Percentiles rank a stretch among this genome's conserved stretches.
These are phyloP conservation scores for Aquilaria sinensis DNA, from an alignment of 345 rosid genomes.

Conservation along the genomic window DNA sequence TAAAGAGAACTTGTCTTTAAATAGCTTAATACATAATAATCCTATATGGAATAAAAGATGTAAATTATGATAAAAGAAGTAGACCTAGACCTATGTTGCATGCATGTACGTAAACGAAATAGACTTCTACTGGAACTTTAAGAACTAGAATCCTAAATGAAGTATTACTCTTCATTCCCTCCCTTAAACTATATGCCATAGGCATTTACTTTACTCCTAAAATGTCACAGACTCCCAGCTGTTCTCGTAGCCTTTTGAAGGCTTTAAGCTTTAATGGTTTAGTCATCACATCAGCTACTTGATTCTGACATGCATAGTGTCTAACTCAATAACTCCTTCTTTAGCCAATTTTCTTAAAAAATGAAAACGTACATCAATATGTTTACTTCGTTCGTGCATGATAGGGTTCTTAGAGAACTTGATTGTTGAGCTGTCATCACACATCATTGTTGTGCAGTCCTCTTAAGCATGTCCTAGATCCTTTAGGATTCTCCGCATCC, in stretches of 20 bases:
- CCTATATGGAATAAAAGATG: too few relatives aligned
- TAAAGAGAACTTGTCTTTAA: too few relatives aligned
- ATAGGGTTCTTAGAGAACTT: not conserved
- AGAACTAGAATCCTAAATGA: too few relatives aligned
- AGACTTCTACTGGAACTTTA: too few relatives aligned
- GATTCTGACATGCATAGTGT: not conserved
- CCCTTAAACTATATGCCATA: not conserved
- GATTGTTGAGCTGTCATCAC: not conserved
- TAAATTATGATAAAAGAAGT: too few relatives aligned
- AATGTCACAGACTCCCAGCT: not conserved
- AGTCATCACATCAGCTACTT: not conserved
- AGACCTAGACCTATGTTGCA: too few relatives aligned
- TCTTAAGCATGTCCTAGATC: not conserved
- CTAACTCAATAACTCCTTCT: not conserved
- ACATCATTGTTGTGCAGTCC: not conserved
- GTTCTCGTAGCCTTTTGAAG: not conserved
- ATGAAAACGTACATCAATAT: not conserved
- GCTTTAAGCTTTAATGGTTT: constrained; percentile 4
- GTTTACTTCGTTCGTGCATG: not conserved
- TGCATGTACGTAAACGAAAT: too few relatives aligned
- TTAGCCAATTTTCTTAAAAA: not conserved
- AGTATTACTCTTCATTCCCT: too few relatives aligned
- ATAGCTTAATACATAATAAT: too few relatives aligned
- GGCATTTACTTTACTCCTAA: not conserved
- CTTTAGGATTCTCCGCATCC: not conserved